Conservation (phyloP, 2,329 filamentous ascomycete genomes). For the Fusarium solani-melongenae region DNA sequence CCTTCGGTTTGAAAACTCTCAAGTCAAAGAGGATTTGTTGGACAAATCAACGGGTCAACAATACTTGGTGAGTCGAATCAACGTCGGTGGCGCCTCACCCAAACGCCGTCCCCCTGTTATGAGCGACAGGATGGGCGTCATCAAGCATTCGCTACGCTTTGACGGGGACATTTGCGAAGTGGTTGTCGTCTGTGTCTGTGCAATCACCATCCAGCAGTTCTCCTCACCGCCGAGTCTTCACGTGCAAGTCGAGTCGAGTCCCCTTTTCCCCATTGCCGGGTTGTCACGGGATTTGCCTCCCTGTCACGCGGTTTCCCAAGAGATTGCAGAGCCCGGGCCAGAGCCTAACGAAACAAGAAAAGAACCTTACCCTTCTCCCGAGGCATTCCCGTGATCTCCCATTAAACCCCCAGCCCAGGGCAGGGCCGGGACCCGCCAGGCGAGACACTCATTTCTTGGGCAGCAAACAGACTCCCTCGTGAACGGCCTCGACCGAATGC, state of each 20-base stretch:
- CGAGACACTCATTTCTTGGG: constrained; percentile 5
- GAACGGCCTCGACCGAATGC: constrained; percentile 1
- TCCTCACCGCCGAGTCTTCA: constrained; percentile 29
- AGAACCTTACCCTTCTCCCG: constrained; percentile 15
- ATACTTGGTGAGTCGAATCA: constrained; percentile 6
- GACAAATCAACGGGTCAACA: background rate
- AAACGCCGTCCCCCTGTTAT: background rate
- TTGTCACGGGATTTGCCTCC: constrained; percentile 23
- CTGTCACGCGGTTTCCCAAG: constrained; percentile 13
- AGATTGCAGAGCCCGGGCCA: constrained; percentile 12
- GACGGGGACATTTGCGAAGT: constrained; percentile 1
- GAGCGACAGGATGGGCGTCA: constrained; percentile 20
- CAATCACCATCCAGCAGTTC: constrained; percentile 1
- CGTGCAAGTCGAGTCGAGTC: background rate
- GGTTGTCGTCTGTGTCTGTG: constrained; percentile 20
- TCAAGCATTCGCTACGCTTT: constrained; percentile 27
- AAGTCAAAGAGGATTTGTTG: background rate
- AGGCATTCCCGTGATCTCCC: constrained; percentile 27
- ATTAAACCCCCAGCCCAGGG: constrained; percentile 1
- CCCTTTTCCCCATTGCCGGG: background rate
- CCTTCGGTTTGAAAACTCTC: background rate
- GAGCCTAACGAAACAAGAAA: constrained; percentile 6
- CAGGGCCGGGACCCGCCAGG: background rate
- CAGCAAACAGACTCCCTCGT: constrained; percentile 1
- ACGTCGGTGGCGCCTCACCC: constrained; percentile 27